These are phyloP conservation scores for Comarum palustre DNA, from an alignment of 306 rosid species.

Conservation along the genomic window DNA sequence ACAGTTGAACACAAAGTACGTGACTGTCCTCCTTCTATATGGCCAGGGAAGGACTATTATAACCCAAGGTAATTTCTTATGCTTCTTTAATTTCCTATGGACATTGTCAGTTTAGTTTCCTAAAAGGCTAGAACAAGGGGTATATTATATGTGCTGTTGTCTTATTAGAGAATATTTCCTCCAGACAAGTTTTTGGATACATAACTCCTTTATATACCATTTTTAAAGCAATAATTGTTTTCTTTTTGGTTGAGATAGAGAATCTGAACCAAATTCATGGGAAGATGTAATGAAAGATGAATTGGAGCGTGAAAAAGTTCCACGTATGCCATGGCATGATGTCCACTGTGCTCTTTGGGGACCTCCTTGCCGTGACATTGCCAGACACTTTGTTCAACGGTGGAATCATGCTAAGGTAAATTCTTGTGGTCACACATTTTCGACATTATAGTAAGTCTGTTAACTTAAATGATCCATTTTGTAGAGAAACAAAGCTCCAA, in stretches of 20 bases:
- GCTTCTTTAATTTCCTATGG: not conserved
- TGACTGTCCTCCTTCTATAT: conserved; percentile 40
- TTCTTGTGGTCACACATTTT: not conserved
- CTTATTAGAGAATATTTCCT: not conserved
- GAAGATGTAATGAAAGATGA: conserved; percentile 48
- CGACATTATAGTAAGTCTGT: not conserved
- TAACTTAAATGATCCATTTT: not conserved
- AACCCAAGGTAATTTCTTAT: conserved; percentile 41
- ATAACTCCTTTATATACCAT: not conserved
- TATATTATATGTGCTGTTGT: not conserved
- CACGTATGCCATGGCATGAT: conserved; percentile 61
- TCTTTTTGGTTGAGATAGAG: conserved; percentile 29
- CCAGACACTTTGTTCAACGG: conserved; percentile 52
- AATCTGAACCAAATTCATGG: conserved; percentile 60
- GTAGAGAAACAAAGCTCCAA: conserved; percentile 48
- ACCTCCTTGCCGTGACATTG: conserved; percentile 47
- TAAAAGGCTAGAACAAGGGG: not conserved
- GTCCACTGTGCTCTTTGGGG: conserved; percentile 55
- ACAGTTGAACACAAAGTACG: conserved; percentile 44
- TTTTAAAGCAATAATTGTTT: not conserved
- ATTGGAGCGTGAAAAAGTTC: conserved; percentile 42
- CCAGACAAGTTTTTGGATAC: not conserved
- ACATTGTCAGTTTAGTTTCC: not conserved
- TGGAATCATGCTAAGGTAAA: conserved; percentile 57
- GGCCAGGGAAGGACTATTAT: conserved; percentile 57